Percentiles rank a stretch among this genome's conserved stretches.
Evolutionary conservation across 148 eudicot genomes (phyloP).

Genomic region (Rhododendron ovatum): DNA sequence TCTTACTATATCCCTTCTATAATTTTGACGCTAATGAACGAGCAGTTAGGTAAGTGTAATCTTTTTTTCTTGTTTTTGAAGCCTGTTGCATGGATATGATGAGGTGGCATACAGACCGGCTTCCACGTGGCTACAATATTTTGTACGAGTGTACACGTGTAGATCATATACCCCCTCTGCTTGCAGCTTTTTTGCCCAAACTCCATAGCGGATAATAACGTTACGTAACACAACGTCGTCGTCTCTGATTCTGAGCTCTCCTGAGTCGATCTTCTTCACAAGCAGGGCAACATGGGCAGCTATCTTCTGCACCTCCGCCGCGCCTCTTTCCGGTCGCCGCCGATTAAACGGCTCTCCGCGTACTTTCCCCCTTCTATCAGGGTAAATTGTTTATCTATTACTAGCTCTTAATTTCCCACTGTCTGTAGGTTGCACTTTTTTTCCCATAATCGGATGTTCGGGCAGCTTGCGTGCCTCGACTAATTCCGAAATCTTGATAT

Average conservation of each 20-base stretch:
- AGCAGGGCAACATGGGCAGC: background rate
- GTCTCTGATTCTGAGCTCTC: background rate
- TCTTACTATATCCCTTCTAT: too few species aligned
- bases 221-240: background rate
- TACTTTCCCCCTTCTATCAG: background rate
- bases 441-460: background rate
- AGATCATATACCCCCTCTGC: background rate
- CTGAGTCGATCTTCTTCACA: background rate
- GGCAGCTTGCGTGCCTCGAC: too few species aligned
- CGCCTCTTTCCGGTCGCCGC: slow-evolving; percentile 11
- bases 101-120: slow-evolving; percentile 3
- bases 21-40: too few species aligned
- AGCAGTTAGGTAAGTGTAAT: too few species aligned
- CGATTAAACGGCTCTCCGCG: slow-evolving; percentile 1
- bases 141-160: background rate
- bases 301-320: slow-evolving; percentile 17
- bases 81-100: background rate
- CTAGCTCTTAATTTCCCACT: background rate
- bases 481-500: too few species aligned
- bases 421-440: background rate
- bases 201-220: background rate
- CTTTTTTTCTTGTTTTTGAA: background rate
- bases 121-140: background rate
- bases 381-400: background rate
- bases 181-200: background rate